Base-by-base conservation (phyloP, 352 stramenopile genomes). In the Globisporangium cederbergense region DNA sequence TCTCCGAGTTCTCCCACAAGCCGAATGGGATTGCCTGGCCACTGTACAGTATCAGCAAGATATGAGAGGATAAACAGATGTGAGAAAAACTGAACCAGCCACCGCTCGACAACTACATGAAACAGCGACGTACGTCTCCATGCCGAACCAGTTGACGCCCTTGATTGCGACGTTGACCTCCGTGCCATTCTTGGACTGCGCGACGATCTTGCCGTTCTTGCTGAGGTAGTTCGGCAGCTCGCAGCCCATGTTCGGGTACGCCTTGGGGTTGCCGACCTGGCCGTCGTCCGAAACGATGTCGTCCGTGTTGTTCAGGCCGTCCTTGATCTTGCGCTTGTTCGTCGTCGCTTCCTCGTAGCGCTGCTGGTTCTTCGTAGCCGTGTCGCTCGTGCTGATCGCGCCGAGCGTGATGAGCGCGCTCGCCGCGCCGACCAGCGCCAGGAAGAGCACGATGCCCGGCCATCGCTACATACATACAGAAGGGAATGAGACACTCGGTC, bases 91-190 rank as follows among this genome's bases (percentile, higher is more conserved):
- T 6, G 25, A 28, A 32, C 28, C 28, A 57, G 42, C n/a, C 16
- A 30, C 20, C 5, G 13, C n/a, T 57, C 16, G 4, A 28, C 53
- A 52, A 11, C 1, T 28, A 36, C 25, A 18, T 2, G 0, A 18
- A 50, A 11, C 20, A 43, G 34, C 13, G 18, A 54, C 68, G 42
- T 67, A 73, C 9, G 83, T 90, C 58, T 91, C 82, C 82, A 91
- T 91, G 20, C 82, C 82, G 64, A 90, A 91, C 82, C 82, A 91
- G 61, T 90, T 91, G 52, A 87, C 60, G 16, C 82, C 82, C 40
- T 91, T 91, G 58, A 91, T 76, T 2, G 64, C 70, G 5, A 91
- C 67, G 0, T 68, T 47, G 5, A 85, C 66, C 51, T 91, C 80
- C 0, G 77, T 89, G 4, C 81, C 81, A 56, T 90, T 88, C 43